A percentile compares a stretch with the other conserved stretches of the same genome.
phyloP scores from a whole-genome alignment of 2,329 filamentous ascomycete genomes.

The Penicillium sp. region DNA sequence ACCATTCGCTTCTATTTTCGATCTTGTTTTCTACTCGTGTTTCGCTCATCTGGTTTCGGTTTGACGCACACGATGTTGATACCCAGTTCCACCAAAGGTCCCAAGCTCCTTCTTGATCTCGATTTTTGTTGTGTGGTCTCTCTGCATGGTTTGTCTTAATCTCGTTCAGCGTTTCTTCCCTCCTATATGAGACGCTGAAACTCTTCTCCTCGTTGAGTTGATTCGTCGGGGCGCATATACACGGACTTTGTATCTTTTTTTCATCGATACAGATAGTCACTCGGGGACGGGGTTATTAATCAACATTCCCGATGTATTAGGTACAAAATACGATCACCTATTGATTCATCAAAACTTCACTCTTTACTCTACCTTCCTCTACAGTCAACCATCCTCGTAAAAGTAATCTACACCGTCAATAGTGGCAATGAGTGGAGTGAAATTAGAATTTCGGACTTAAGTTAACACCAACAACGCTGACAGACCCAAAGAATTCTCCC shows the following conservation, averaged over 20 bases:
- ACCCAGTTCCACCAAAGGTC: constrained; percentile 14
- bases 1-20: neutral
- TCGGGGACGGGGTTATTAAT: constrained; percentile 10
- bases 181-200: constrained; percentile 5
- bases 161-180: constrained; percentile 22
- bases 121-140: constrained; percentile 2
- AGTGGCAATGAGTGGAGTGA: neutral
- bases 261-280: constrained; percentile 12
- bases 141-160: constrained; percentile 15
- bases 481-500: neutral
- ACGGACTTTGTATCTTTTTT: constrained; percentile 7
- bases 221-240: constrained; percentile 8
- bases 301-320: constrained; percentile 9
- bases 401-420: too few relatives aligned
- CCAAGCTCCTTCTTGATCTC: constrained; percentile 1
- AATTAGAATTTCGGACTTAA: neutral
- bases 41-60: constrained; percentile 14
- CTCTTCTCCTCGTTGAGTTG: constrained; percentile 7
- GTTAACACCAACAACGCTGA: neutral
- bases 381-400: too few relatives aligned
- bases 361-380: too few relatives aligned
- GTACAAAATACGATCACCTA: constrained; percentile 17
- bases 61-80: constrained; percentile 26
- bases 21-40: constrained; percentile 2
- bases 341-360: neutral